Percentiles rank a stretch among this genome's conserved stretches.
Conservation (phyloP, 2,329 filamentous ascomycete species). For the Dryadomyces quercivorus region DNA sequence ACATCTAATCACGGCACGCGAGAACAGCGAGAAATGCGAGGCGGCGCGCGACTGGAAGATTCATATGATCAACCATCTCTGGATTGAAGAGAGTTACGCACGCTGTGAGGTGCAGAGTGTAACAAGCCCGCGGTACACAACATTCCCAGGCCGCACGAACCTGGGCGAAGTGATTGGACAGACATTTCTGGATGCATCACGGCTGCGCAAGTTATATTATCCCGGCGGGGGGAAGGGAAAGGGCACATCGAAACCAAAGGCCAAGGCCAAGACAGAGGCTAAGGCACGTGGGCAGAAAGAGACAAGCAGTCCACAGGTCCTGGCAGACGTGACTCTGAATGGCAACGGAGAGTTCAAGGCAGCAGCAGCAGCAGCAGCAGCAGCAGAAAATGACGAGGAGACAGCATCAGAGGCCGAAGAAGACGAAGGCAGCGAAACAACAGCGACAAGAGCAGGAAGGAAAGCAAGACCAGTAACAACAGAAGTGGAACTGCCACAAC, state of each 20-base stretch:
- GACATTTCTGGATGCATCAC: conserved; percentile 59
- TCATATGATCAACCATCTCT: conserved; percentile 83
- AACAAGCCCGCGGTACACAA: conserved; percentile 63
- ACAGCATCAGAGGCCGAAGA: conserved; percentile 15
- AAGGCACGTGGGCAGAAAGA: not conserved
- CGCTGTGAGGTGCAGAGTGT: conserved; percentile 67
- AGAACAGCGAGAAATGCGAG: conserved; percentile 81
- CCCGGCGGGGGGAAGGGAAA: conserved; percentile 33
- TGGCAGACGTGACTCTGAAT: not conserved
- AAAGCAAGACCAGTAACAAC: not conserved
- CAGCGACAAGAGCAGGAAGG: not conserved
- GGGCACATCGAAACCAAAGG: conserved; percentile 26
- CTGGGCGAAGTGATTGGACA: conserved; percentile 87
- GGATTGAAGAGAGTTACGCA: conserved; percentile 95
- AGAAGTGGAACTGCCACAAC: not conserved
- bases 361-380: not conserved
- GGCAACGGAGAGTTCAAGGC: not conserved
- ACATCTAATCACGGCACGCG: conserved; percentile 84
- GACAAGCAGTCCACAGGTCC: conserved; percentile 21
- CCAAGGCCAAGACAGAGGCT: conserved; percentile 27
- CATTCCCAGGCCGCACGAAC: conserved; percentile 83
- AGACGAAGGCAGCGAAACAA: not conserved
- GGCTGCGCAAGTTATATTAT: conserved; percentile 55
- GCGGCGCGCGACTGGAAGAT: conserved; percentile 90
- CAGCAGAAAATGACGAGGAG: conserved; percentile 16